Evolutionary conservation across 371 early-diverging fungal genomes (phyloP).

Genomic region (Mortierella polycephala): DNA sequence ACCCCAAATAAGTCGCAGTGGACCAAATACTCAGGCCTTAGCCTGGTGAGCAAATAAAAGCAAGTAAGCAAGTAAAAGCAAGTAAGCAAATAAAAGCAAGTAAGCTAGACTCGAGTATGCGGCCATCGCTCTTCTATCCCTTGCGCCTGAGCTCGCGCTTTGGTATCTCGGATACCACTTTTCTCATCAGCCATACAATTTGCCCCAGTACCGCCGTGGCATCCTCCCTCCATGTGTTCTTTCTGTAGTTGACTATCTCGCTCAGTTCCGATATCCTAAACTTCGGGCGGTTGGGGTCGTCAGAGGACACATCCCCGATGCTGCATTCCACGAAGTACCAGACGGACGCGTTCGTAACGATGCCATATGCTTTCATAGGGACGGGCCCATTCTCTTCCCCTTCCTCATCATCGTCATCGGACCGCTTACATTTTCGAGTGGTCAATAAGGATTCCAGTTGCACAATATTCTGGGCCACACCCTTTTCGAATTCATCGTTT

Average conservation of each 20-base stretch:
- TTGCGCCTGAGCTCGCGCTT: slow-evolving; percentile 12
- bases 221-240: neutral
- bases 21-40: no score
- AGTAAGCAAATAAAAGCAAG: no score
- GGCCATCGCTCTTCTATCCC: neutral
- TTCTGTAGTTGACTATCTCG: slow-evolving; percentile 18
- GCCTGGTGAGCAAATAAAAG: no score
- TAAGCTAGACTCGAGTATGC: neutral
- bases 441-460: slow-evolving; percentile 34
- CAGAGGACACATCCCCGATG: slow-evolving; percentile 9
- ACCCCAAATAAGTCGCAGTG: no score
- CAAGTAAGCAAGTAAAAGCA: no score
- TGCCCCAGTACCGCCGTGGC: slow-evolving; percentile 2
- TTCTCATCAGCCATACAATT: slow-evolving; percentile 1
- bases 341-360: slow-evolving; percentile 13
- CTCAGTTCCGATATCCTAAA: slow-evolving; percentile 21
- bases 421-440: slow-evolving; percentile 17
- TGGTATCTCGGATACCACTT: slow-evolving; percentile 3
- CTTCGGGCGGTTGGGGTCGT: slow-evolving; percentile 15
- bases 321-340: slow-evolving; percentile 41
- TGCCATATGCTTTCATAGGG: slow-evolving; percentile 25
- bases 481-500: slow-evolving; percentile 18
- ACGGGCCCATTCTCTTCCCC: slow-evolving; percentile 7
- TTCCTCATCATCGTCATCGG: slow-evolving; percentile 7
- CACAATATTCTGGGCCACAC: slow-evolving; percentile 32